Evolutionary conservation across 805 yeast genomes (phyloP), one percentile per base, ranked within the genome.

Genomic region (Vanderwaltozyma polyspora): DNA sequence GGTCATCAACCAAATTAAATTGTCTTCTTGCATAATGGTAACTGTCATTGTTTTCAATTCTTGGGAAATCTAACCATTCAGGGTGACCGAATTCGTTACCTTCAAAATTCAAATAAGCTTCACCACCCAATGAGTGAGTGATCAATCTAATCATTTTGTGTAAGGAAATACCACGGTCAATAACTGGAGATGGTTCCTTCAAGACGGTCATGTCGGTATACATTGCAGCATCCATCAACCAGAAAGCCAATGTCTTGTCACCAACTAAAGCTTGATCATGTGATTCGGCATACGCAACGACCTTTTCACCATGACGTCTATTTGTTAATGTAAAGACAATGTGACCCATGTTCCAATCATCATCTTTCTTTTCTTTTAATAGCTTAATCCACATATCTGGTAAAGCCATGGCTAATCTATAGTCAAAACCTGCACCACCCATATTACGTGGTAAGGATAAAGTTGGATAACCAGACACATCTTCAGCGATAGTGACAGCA

Each of bases 301-400:
- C 87, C 52, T 75, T 77, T 59, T 89, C 97, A 27, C 76, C 74
- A 57, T 86, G 76, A 44, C 98, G 72, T 50, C 97, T 72, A 60
- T 89, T 91, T 23, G 94, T 76, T 48, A 89, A 68, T 2, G 94
- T 83, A 53, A 74, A 78, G 15, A 76, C 78, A 37, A 89, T 86
- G 40, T 70, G 64, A 29, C 80, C 85, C 64, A 89, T 60, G 49
- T 87, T 85, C 98, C 98, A 89, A 33, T 84, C 79, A 40, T 87
- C 95, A 57, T 89, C 97, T 29, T 60, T 52, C 39, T 69, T 62
- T 54, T 87, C 96, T 55, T 91, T 89, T 46, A 89, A 62, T 31
- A 86, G 59, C 58, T 91, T 91, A 63, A 89, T 89, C 98, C 98
- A 89, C 97, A 89, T 89, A 58, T 89, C 98, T 4, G 98, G 98